phyloP scores from a whole-genome alignment of 2,329 filamentous ascomycete genomes.

The Penicillium hesseltinei region DNA sequence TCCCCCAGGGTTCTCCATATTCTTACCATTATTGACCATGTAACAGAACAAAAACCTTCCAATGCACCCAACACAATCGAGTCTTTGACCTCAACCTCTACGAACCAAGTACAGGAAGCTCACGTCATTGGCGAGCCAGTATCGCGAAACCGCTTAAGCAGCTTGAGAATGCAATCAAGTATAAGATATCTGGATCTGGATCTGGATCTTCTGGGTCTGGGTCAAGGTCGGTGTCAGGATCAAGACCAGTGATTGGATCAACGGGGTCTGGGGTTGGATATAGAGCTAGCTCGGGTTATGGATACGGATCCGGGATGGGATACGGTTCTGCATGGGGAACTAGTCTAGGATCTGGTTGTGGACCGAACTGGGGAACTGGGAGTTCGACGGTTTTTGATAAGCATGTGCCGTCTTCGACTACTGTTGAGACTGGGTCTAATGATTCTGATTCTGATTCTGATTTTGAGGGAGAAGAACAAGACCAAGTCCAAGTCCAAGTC shows the following conservation, averaged over 20 bases:
- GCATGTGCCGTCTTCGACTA: background rate
- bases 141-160: background rate
- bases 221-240: background rate
- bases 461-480: background rate
- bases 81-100: background rate
- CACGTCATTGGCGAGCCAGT: background rate
- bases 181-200: background rate
- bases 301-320: background rate
- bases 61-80: background rate
- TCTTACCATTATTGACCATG: background rate
- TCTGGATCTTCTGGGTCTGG: background rate
- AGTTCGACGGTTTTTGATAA: background rate
- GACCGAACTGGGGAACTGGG: background rate
- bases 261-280: background rate
- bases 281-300: background rate
- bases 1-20: too few relatives aligned
- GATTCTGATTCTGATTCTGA: background rate
- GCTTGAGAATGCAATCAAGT: background rate
- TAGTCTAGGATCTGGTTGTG: background rate
- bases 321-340: background rate
- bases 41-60: background rate
- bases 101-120: background rate
- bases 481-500: background rate
- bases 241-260: too few relatives aligned
- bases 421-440: background rate